phyloP scores from a whole-genome alignment of 208 protist species.

The Trichomonas gallinae region DNA sequence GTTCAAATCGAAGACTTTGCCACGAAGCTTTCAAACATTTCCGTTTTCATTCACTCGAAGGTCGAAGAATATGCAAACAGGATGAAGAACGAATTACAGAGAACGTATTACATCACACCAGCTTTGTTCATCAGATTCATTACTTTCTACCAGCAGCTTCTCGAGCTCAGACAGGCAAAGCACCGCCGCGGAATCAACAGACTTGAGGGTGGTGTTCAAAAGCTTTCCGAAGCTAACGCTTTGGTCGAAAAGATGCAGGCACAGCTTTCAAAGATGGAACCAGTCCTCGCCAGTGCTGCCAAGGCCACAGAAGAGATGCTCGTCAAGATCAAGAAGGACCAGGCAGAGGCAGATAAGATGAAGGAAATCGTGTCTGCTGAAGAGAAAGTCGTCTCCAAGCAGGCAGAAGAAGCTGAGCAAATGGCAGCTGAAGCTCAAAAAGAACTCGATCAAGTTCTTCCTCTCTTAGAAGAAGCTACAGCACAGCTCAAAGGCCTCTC shows the following conservation, averaged over 20 bases:
- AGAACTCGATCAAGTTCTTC: conserved; percentile 76
- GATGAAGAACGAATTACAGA: conserved; percentile 71
- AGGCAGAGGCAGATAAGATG: conserved; percentile 56
- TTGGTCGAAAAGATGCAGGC: conserved; percentile 77
- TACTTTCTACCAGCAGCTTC: conserved; percentile 54
- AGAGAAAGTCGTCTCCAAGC: conserved; percentile 49
- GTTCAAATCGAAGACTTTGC: conserved; percentile 27
- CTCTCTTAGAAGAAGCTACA: conserved; percentile 67
- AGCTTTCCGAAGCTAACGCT: conserved; percentile 69
- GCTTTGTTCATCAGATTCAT: conserved; percentile 81
- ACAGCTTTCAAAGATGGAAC: conserved; percentile 74
- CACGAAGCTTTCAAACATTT: conserved; percentile 57
- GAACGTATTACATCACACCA: conserved; percentile 81
- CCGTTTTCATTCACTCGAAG: conserved; percentile 63
- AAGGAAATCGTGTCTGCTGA: conserved; percentile 57
- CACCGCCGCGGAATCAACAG: not conserved
- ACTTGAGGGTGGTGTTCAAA: conserved; percentile 58
- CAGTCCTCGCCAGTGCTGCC: conserved; percentile 67
- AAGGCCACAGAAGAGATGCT: conserved; percentile 75
- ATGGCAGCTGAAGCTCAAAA: conserved; percentile 68
- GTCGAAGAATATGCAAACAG: conserved; percentile 36
- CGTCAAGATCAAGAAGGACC: conserved; percentile 65
- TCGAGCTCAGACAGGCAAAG: conserved; percentile 60
- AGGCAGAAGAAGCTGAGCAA: conserved; percentile 60
- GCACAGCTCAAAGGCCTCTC: conserved; percentile 69